These are phyloP conservation scores for Medicago lupulina DNA, from an alignment of 306 rosid species.

Conservation along the genomic window DNA sequence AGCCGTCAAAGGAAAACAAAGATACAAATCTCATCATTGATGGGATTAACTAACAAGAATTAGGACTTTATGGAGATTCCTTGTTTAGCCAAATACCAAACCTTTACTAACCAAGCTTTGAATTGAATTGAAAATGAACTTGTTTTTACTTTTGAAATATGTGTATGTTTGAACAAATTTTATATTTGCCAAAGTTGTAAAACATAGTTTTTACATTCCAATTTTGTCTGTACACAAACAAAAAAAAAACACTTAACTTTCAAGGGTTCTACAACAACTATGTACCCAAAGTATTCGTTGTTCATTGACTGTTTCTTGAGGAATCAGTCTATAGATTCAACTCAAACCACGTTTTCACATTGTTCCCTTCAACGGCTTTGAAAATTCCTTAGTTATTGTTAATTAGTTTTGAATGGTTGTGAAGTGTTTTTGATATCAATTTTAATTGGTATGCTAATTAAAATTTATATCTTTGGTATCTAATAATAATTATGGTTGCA, in stretches of 20 bases:
- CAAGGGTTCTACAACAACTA: no score
- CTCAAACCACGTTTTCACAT: background rate
- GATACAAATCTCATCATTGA: constrained; percentile 29
- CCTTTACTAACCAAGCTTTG: constrained; percentile 9
- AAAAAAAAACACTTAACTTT: no score
- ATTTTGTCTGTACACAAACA: no score
- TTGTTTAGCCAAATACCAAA: background rate
- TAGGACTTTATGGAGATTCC: background rate
- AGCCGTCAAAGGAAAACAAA: background rate
- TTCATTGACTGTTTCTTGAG: background rate
- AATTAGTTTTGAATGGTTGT: no score
- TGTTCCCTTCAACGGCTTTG: background rate
- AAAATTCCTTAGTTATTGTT: background rate
- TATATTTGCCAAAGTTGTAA: no score
- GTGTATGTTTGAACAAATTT: no score
- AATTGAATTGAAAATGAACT: background rate
- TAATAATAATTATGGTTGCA: no score
- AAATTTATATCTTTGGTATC: no score
- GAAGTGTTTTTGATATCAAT: no score
- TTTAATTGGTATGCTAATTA: no score
- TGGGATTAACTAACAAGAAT: constrained; percentile 11
- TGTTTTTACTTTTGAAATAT: background rate
- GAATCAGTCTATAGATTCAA: background rate
- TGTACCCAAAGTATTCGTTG: no score
- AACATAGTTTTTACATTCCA: no score